Evolutionary conservation across 1,284 basidiomycete species (phyloP), one percentile per base, ranked within the genome.

Genomic region (Kalmanozyma brasiliensis): DNA sequence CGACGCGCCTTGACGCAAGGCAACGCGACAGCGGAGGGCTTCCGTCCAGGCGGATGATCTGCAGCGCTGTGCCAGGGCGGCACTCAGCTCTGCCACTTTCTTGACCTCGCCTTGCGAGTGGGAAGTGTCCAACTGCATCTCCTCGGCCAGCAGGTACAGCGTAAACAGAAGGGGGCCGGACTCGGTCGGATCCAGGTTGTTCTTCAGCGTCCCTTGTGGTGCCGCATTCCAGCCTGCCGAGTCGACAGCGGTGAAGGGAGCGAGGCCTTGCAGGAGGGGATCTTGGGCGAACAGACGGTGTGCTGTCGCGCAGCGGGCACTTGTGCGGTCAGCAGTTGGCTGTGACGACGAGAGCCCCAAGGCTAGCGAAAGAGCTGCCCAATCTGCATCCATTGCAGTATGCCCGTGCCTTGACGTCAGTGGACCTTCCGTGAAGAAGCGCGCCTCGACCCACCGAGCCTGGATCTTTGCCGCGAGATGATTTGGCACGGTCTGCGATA

Each of bases 61-160:
- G 8, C 33, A 20, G 13, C 26, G 19, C 16, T 24, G 38, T 8
- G 60, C 58, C n/a, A 53, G 2, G 13, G 33, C 23, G 1, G 10
- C 40, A 24, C 42, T 42, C 2, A 48, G 53, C 23, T 45, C 17
- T 6, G 34, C 51, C 19, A 59, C 44, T 10, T 37, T 41, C 17
- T n/a, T 20, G 13, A 33, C 37, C 10, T 40, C 51, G 1, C 32
- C 29, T 10, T 23, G 26, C n/a, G 51, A 8, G 8, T 44, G 32
- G 10, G 56, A 59, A 7, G 37, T 32, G 34, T 72, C 69, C 29
- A 69, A 57, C 13, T 37, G 56, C 8, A 60, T 52, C 29, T 78
- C 74, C 29, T 70, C 63, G 20, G 73, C 72, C 23, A 70, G 56
- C 29, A 78, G 53, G 48, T 78, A 74, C 20, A 78, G 60, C 32